Evolutionary conservation across 108 stramenopile species (phyloP).

Genomic region (Nitzschia palea): DNA sequence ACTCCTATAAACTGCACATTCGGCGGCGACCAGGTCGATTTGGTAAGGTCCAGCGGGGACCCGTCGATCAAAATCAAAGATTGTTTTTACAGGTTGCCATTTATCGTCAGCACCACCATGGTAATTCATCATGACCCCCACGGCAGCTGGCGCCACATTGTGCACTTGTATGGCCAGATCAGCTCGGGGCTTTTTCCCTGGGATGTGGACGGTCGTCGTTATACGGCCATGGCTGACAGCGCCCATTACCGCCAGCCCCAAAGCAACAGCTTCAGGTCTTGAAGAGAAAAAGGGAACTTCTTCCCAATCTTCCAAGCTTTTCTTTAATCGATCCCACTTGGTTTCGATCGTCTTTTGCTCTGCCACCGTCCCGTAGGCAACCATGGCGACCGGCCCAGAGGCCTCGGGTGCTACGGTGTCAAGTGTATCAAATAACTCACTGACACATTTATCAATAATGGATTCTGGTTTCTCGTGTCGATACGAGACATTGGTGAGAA

Average conservation of each 20-base stretch:
- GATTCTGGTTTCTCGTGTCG: slow-evolving; percentile 48
- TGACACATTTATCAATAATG: slow-evolving; percentile 48
- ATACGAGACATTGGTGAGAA: slow-evolving; percentile 53
- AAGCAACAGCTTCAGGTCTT: slow-evolving; percentile 58
- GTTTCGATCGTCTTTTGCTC: slow-evolving; percentile 50
- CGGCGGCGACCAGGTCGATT: slow-evolving; percentile 75
- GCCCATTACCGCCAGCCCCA: slow-evolving; percentile 71
- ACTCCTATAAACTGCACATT: slow-evolving; percentile 62
- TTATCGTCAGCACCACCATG: slow-evolving; percentile 52
- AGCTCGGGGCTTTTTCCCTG: slow-evolving; percentile 61
- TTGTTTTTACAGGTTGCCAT: slow-evolving; percentile 72
- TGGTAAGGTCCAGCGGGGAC: slow-evolving; percentile 85
- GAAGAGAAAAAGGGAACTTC: slow-evolving; percentile 58
- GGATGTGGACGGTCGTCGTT: slow-evolving; percentile 34
- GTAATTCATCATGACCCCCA: slow-evolving; percentile 73
- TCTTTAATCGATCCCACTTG: slow-evolving; percentile 39
- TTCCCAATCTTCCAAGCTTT: slow-evolving; percentile 64
- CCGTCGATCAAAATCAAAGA: slow-evolving; percentile 91
- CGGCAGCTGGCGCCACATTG: slow-evolving; percentile 74
- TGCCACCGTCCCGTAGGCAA: slow-evolving; percentile 60
- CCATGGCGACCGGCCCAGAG: slow-evolving; percentile 63
- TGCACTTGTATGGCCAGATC: slow-evolving; percentile 59
- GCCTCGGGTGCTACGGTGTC: slow-evolving; percentile 66
- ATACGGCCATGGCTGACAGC: slow-evolving; percentile 77
- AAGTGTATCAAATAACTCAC: slow-evolving; percentile 52